Evolutionary conservation across 2,329 filamentous ascomycete species (phyloP).

Genomic region (Clathrospora elynae): DNA sequence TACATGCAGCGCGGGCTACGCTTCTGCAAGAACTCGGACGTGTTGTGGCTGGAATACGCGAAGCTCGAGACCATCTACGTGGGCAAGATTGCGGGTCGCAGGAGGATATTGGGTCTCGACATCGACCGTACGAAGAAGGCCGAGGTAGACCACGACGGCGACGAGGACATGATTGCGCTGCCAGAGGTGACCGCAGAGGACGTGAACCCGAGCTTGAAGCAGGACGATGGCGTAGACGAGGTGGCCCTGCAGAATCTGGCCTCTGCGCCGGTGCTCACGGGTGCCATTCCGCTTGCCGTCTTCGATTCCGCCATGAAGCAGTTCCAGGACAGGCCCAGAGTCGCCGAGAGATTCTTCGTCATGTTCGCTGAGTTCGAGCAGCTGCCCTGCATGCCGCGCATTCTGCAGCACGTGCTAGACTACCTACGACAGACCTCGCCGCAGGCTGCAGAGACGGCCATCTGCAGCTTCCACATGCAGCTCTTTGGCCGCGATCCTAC

Average conservation of each 20-base stretch:
- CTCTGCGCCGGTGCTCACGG: conserved; percentile 79
- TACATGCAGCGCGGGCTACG: conserved; percentile 89
- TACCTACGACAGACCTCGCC: conserved; percentile 66
- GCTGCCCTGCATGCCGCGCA: conserved; percentile 66
- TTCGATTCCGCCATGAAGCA: conserved; percentile 86
- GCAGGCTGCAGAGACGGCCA: conserved; percentile 61
- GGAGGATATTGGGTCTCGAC: conserved; percentile 69
- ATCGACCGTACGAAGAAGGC: conserved; percentile 50
- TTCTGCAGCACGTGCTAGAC: conserved; percentile 75
- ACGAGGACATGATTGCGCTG: conserved; percentile 59
- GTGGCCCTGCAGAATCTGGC: conserved; percentile 67
- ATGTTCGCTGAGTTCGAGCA: conserved; percentile 73
- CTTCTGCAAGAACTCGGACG: conserved; percentile 78
- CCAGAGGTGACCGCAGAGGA: conserved; percentile 67
- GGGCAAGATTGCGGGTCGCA: conserved; percentile 75
- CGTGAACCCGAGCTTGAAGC: conserved; percentile 59
- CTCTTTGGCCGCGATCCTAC: conserved; percentile 67
- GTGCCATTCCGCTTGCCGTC: conserved; percentile 91
- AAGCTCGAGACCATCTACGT: conserved; percentile 93
- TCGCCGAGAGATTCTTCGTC: conserved; percentile 79
- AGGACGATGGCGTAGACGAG: conserved; percentile 57
- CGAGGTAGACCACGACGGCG: conserved; percentile 53
- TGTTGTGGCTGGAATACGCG: conserved; percentile 87
- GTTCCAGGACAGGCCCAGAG: conserved; percentile 66
- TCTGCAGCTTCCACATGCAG: conserved; percentile 73